phyloP scores from a whole-genome alignment of 2,329 filamentous ascomycete genomes.

The Sclerotiophoma versabilis region DNA sequence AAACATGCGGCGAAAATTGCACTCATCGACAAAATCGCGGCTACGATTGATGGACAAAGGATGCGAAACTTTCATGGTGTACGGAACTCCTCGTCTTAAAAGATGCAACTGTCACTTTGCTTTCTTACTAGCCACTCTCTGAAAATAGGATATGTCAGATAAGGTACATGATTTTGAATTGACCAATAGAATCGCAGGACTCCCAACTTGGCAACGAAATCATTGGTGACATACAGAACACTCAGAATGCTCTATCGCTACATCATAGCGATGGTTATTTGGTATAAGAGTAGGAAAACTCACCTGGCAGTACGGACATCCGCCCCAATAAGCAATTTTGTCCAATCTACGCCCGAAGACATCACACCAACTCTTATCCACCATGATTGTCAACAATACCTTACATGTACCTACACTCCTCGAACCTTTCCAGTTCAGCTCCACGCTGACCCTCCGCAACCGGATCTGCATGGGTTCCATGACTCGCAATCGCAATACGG shows the following conservation, averaged over 20 bases:
- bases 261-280: not conserved
- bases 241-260: not conserved
- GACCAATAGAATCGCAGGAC: constrained; percentile 3
- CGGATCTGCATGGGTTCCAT: constrained; percentile 36
- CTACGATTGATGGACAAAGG: too few species aligned
- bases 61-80: too few species aligned
- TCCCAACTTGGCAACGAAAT: not conserved
- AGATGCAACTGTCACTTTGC: not conserved
- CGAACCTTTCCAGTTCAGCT: not conserved
- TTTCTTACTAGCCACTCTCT: not conserved
- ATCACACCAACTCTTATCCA: not conserved
- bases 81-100: too few species aligned
- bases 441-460: constrained; percentile 9
- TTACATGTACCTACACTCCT: not conserved
- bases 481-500: constrained; percentile 35
- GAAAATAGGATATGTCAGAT: not conserved
- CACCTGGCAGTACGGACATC: too few species aligned
- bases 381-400: not conserved
- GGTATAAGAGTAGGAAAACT: not conserved
- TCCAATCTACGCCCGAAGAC: not conserved
- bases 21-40: too few species aligned
- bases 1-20: too few species aligned
- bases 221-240: constrained; percentile 13
- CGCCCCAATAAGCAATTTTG: too few species aligned
- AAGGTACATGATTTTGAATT: not conserved